These are phyloP conservation scores for Camptophora hylomeconis DNA, from an alignment of 2,329 filamentous ascomycete species.

Conservation along the genomic window DNA sequence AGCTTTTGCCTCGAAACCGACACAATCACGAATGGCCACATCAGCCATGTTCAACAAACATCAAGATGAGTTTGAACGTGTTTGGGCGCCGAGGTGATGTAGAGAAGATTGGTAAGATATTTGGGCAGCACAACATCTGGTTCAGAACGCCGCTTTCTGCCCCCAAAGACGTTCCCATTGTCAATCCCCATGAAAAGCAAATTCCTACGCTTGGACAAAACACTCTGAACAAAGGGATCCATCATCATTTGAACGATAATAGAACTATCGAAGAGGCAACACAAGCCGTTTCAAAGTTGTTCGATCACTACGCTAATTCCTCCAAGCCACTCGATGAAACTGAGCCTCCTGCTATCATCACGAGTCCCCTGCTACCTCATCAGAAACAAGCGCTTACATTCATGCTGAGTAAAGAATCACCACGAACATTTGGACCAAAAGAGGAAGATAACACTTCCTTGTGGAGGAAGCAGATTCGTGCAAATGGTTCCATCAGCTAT, in stretches of 20 bases:
- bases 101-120: slow-evolving; percentile 50
- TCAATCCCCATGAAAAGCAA: slow-evolving; percentile 62
- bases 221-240: slow-evolving; percentile 12
- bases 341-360: slow-evolving; percentile 44
- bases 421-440: slow-evolving; percentile 42
- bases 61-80: slow-evolving; percentile 58
- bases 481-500: slow-evolving; percentile 49
- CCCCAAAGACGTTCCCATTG: slow-evolving; percentile 55
- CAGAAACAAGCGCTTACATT: slow-evolving; percentile 86
- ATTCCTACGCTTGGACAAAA: slow-evolving; percentile 31
- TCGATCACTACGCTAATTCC: slow-evolving; percentile 62
- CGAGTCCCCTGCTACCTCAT: slow-evolving; percentile 61
- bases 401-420: slow-evolving; percentile 65
- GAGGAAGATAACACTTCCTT: slow-evolving; percentile 57
- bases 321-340: slow-evolving; percentile 63
- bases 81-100: slow-evolving; percentile 62
- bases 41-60: slow-evolving; percentile 44
- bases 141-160: slow-evolving; percentile 54
- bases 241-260: slow-evolving; percentile 25
- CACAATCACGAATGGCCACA: slow-evolving; percentile 52
- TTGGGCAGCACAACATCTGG: slow-evolving; percentile 54
- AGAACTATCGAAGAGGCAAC: slow-evolving; percentile 78
- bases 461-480: slow-evolving; percentile 53
- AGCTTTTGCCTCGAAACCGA: slow-evolving; percentile 55
- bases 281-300: slow-evolving; percentile 71